Conservation (phyloP, 2,329 filamentous ascomycete genomes). For the Diplodia intermedia region DNA sequence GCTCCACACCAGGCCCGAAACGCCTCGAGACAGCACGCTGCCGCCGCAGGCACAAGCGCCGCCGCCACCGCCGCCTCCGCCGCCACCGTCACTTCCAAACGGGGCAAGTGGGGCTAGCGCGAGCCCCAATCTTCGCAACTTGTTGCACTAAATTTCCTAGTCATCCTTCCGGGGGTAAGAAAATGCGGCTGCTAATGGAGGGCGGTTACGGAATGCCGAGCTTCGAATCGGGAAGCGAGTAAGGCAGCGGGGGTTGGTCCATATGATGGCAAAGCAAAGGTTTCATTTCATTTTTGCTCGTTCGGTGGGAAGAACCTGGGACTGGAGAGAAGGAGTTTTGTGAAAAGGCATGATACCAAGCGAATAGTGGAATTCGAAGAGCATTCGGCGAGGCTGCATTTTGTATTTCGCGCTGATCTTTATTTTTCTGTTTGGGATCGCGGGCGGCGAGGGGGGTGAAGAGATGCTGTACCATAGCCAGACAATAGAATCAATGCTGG, state of each 20-base stretch:
- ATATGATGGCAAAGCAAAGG: background rate
- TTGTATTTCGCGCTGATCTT: background rate
- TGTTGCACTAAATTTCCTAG: conserved; percentile 48
- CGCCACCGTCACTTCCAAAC: conserved; percentile 35
- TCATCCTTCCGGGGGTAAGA: background rate
- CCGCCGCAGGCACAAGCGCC: conserved; percentile 39
- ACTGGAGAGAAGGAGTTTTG: conserved; percentile 18
- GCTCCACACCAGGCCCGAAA: conserved; percentile 41
- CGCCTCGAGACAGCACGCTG: conserved; percentile 46
- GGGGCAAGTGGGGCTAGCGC: conserved; percentile 50
- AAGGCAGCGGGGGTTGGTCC: background rate
- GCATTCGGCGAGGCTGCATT: conserved; percentile 7
- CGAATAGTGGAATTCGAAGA: conserved; percentile 29
- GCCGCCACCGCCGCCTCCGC: conserved; percentile 14
- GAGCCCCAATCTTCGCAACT: conserved; percentile 56
- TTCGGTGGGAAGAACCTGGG: conserved; percentile 16
- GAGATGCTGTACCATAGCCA: conserved; percentile 22
- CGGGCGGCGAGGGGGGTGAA: background rate
- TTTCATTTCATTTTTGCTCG: conserved; percentile 9
- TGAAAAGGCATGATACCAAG: conserved; percentile 32
- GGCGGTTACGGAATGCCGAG: background rate
- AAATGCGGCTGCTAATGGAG: background rate
- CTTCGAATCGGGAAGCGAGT: background rate
- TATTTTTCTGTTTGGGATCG: background rate
- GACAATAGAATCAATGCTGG: conserved; percentile 21